Base-by-base conservation (phyloP, 371 early-diverging fungal species). In the Gilbertella persicaria region DNA sequence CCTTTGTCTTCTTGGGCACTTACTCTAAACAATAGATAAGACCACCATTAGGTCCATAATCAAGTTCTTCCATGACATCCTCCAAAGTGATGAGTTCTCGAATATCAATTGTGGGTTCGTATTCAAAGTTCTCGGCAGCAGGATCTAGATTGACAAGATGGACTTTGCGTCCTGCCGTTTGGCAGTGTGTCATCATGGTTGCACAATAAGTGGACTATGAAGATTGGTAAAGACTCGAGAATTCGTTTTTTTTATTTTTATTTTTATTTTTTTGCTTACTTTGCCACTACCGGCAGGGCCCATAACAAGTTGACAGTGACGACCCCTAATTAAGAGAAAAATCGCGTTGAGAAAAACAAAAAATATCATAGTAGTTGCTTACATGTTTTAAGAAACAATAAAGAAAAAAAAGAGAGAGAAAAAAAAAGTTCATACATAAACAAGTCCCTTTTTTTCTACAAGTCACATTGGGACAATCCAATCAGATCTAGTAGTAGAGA, bases 41-140 rank as follows among this genome's bases (percentile, higher is more conserved):
- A 4, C 97, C 99, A 43, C 99, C 99, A 72, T 99, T 99, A 19
- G 99, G 99, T 42, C 99, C 99, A 71, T 89, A 95, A 26, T 92
- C 87, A 30, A 96, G 84, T 66, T 98, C 95, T 35, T 97, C 95
- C 95, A 99, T 97, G 10, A 98, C 97, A 71, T 99, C 99, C 42
- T 95, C 95, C 9, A 99, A 71, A 1, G 96, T 89, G 56, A 99
- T 95, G 50, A 97, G 81, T 37, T 99, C 98, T 51, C 93, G 82
- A 44, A 99, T 95, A 66, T 99, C 89, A 38, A 92, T 89, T 1
- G 92, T 81, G 3, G 96, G 96, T 50, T 90, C 83, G 62, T 97
- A 95, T 64, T 93, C 92, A 63, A 97, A 96, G 29, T 87, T 64
- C 55, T 97, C 95, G 1, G 96, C 97, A 13, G 99, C 99, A 20